phyloP scores from a whole-genome alignment of 2,329 filamentous ascomycete species.

The Penicillium freii region DNA sequence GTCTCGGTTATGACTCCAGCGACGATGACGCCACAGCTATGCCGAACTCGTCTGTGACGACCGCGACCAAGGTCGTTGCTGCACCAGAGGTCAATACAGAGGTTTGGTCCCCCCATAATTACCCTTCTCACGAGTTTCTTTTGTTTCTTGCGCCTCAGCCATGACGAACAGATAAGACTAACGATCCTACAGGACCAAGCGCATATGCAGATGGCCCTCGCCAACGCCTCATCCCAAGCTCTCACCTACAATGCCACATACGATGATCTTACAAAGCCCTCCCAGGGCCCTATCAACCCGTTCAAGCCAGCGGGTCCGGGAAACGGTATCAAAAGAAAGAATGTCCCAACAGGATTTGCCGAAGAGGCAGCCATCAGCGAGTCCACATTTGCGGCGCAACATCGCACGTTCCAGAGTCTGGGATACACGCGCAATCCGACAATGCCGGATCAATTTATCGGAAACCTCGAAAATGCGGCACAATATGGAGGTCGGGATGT shows the following conservation, averaged over 20 bases:
- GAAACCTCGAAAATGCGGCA: conserved; percentile 49
- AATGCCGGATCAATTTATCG: conserved; percentile 43
- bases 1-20: conserved; percentile 48
- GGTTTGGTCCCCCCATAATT: conserved; percentile 49
- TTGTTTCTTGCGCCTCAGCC: not conserved
- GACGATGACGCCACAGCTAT: conserved; percentile 44
- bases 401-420: conserved; percentile 73
- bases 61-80: conserved; percentile 44
- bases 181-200: conserved; percentile 48
- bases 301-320: conserved; percentile 61
- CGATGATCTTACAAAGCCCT: conserved; percentile 66
- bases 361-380: conserved; percentile 88
- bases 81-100: conserved; percentile 56
- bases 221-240: conserved; percentile 51
- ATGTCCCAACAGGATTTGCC: conserved; percentile 79
- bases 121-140: not conserved
- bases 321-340: conserved; percentile 69
- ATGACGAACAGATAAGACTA: conserved; percentile 33
- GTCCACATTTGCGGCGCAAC: conserved; percentile 81
- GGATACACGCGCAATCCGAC: conserved; percentile 54
- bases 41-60: conserved; percentile 28
- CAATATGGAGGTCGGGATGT: conserved; percentile 52
- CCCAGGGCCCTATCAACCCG: conserved; percentile 70
- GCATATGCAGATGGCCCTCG: conserved; percentile 51
- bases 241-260: conserved; percentile 61